These are phyloP conservation scores for Cladorrhinum samala DNA, from an alignment of 495 filamentous ascomycete species.

Conservation along the genomic window DNA sequence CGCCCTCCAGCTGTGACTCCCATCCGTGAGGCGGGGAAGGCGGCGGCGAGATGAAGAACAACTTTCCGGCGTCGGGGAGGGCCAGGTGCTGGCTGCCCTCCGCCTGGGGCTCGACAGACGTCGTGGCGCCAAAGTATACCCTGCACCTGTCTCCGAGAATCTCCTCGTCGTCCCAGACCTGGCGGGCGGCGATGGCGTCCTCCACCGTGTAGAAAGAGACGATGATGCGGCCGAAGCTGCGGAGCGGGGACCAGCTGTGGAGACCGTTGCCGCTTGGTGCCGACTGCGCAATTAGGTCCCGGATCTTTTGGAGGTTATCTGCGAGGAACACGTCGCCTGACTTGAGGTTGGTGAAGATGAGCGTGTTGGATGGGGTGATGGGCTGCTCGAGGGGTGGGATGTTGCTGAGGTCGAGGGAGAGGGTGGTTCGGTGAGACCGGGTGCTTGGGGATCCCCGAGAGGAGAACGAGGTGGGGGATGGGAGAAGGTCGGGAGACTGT, in stretches of 20 bases:
- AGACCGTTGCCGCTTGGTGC: slow-evolving; percentile 47
- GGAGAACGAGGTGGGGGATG: slow-evolving; percentile 29
- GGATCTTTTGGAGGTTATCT: slow-evolving; percentile 67
- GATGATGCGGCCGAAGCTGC: slow-evolving; percentile 86
- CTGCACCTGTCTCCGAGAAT: slow-evolving; percentile 65
- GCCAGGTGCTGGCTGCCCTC: slow-evolving; percentile 62
- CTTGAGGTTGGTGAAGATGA: slow-evolving; percentile 85
- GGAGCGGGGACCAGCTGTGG: slow-evolving; percentile 85
- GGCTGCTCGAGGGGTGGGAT: slow-evolving; percentile 75
- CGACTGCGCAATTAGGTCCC: slow-evolving; percentile 58
- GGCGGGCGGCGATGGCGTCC: slow-evolving; percentile 66
- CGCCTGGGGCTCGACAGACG: slow-evolving; percentile 37
- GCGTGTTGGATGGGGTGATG: slow-evolving; percentile 82
- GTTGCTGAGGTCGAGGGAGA: slow-evolving; percentile 75
- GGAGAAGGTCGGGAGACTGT: slow-evolving; percentile 13
- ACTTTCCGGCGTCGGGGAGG: slow-evolving; percentile 77
- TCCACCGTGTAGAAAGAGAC: slow-evolving; percentile 73
- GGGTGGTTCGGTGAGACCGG: slow-evolving; percentile 35
- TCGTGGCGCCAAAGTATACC: slow-evolving; percentile 85
- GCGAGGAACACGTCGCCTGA: slow-evolving; percentile 73
- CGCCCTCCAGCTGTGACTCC: slow-evolving; percentile 82
- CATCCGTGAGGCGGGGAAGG: slow-evolving; percentile 89
- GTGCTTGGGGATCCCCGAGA: slow-evolving; percentile 19
- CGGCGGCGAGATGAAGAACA: slow-evolving; percentile 96
- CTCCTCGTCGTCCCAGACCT: slow-evolving; percentile 61